phyloP scores from a whole-genome alignment of 305 asterid species.

The Rubia balearica region DNA sequence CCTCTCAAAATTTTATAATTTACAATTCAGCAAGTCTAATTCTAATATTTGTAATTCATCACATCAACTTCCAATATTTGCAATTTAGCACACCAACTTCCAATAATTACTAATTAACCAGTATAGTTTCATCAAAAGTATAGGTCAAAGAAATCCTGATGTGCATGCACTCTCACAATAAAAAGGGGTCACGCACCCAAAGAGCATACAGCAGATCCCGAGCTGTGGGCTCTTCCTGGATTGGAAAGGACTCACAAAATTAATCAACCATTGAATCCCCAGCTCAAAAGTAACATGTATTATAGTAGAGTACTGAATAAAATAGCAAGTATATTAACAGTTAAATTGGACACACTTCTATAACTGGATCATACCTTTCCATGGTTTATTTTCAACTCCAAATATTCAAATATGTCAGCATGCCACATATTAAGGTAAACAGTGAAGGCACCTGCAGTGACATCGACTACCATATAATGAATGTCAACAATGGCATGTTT shows the following conservation, averaged over 20 bases:
- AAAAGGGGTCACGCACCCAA: conserved; percentile 87
- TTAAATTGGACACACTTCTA: background rate
- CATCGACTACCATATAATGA: too few relatives aligned
- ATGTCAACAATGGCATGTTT: conserved; percentile 26
- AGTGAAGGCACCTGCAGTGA: conserved; percentile 78
- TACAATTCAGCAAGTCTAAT: too few relatives aligned
- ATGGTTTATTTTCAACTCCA: conserved; percentile 85
- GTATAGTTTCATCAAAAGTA: too few relatives aligned
- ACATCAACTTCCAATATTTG: too few relatives aligned
- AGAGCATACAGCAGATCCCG: conserved; percentile 88
- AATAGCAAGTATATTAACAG: background rate
- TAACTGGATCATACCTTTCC: conserved; percentile 56
- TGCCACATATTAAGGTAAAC: conserved; percentile 98
- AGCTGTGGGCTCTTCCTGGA: conserved; percentile 85
- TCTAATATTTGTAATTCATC: too few relatives aligned
- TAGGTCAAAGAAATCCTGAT: too few relatives aligned
- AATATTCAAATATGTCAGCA: conserved; percentile 81
- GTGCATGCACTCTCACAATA: too few relatives aligned
- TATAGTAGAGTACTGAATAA: background rate
- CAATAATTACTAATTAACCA: too few relatives aligned
- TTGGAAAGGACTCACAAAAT: conserved; percentile 1
- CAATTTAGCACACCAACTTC: too few relatives aligned
- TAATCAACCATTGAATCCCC: background rate
- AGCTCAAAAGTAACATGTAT: background rate
- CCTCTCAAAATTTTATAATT: too few relatives aligned